phyloP scores from a whole-genome alignment of 208 protist species.

The Wallacemonas sp. region DNA sequence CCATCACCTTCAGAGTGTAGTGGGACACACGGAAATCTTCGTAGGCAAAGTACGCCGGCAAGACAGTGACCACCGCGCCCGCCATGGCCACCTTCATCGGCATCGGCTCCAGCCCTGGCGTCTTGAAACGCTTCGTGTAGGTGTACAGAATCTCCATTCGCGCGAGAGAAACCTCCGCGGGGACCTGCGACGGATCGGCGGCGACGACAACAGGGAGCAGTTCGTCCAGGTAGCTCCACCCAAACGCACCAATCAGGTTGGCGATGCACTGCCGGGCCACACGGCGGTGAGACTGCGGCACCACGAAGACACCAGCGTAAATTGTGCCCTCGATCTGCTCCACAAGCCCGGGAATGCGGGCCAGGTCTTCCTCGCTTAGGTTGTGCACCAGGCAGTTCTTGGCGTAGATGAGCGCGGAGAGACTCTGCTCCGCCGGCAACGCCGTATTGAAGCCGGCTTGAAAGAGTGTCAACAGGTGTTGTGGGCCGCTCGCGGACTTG shows the following conservation, averaged over 20 bases:
- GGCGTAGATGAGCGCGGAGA: slow-evolving; percentile 81
- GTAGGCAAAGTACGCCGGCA: slow-evolving; percentile 67
- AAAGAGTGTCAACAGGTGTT: slow-evolving; percentile 63
- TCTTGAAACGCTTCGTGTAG: slow-evolving; percentile 77
- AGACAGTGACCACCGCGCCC: slow-evolving; percentile 35
- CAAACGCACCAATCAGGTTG: slow-evolving; percentile 66
- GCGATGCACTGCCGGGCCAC: slow-evolving; percentile 60
- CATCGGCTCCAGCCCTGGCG: slow-evolving; percentile 42
- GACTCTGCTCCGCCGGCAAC: slow-evolving; percentile 56
- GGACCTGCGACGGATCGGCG: background rate
- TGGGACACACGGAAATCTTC: slow-evolving; percentile 70
- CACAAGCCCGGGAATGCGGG: slow-evolving; percentile 33
- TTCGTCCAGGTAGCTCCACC: slow-evolving; percentile 82
- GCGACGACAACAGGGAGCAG: slow-evolving; percentile 58
- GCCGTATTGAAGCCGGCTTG: slow-evolving; percentile 49
- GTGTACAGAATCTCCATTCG: slow-evolving; percentile 76
- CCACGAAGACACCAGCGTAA: slow-evolving; percentile 57
- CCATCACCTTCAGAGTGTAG: slow-evolving; percentile 75
- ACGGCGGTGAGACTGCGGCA: slow-evolving; percentile 61
- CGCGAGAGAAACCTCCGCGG: slow-evolving; percentile 35
- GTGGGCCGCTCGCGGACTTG: slow-evolving; percentile 39
- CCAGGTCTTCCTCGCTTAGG: slow-evolving; percentile 51
- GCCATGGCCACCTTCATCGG: slow-evolving; percentile 51
- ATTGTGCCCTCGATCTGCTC: slow-evolving; percentile 65
- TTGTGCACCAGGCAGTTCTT: slow-evolving; percentile 81